Base-by-base conservation (phyloP, 345 rosid species). In the Linum lewisii region DNA sequence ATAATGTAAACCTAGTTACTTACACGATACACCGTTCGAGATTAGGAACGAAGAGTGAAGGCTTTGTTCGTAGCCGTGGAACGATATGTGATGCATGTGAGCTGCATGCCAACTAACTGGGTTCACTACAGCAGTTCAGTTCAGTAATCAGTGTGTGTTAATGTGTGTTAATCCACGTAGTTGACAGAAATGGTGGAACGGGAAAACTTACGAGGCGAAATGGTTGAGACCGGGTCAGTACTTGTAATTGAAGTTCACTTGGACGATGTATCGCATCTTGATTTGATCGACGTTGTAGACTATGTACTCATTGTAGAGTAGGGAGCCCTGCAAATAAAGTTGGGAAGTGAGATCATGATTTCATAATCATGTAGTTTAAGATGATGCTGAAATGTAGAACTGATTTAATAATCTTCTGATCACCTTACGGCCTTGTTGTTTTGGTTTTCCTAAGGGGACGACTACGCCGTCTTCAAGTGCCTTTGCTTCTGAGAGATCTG, bases 201-300 rank as follows among this genome's bases (percentile, higher is more conserved):
- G 5, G 34, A 8, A 29, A 29, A 29, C 34, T 29, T 29, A 29
- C 34, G 7, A 29, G 7, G 34, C 34, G 34, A 29, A 29, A 29
- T 3, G 34, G 5, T 21, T 21, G 34, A 37, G 16, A 53, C 5
- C 23, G 21, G 3, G 21, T 62, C 49, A 64, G 24, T 10, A 37
- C 26, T 38, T 44, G 72, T 63, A 84, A 16, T 80, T 81, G 78
- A 84, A 87, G 71, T 83, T 80, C 74, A 84, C 95, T 78, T 83
- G 88, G 60, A 90, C 75, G 59, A 84, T 72, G 34, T 87, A 83
- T 14, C 85, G 82, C 93, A 87, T 83, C 79, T 81, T 77, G 56
- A 90, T 87, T 73, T 85, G 95, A 65, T 79, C 87, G 60, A 84
- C 89, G 64, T 81, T 81, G 87, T 87, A 87, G 26, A 90, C 95